These are phyloP conservation scores for Handroanthus guayacan DNA, from an alignment of 257 asterid species.

Conservation along the genomic window DNA sequence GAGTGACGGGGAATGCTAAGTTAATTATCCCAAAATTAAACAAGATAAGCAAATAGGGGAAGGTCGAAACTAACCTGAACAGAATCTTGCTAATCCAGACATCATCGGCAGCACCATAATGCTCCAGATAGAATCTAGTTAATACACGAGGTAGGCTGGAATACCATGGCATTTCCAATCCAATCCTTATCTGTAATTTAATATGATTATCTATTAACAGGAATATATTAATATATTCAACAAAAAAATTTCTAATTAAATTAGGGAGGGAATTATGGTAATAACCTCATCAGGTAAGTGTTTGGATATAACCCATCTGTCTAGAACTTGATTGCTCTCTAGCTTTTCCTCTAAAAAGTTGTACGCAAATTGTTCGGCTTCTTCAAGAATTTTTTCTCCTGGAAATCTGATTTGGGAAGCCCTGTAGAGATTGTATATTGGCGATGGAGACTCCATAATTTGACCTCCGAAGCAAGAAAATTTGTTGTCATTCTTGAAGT, in stretches of 20 bases:
- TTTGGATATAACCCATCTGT: constrained; percentile 61
- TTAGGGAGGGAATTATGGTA: neutral
- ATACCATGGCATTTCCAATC: constrained; percentile 55
- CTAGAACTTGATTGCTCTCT: constrained; percentile 33
- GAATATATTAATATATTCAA: neutral
- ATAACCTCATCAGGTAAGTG: constrained; percentile 57
- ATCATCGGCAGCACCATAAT: constrained; percentile 43
- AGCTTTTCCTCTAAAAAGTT: constrained; percentile 38
- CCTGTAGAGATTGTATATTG: constrained; percentile 52
- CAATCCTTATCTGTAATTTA: constrained; percentile 32
- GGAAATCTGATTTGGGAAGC: constrained; percentile 58
- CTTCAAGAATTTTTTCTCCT: constrained; percentile 59
- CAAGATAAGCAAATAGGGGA: neutral
- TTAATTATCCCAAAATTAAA: no score
- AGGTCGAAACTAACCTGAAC: constrained; percentile 39
- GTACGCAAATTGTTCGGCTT: constrained; percentile 45
- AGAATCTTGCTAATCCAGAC: constrained; percentile 51
- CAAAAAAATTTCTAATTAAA: neutral
- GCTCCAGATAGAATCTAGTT: constrained; percentile 41
- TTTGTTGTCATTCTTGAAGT: constrained; percentile 48
- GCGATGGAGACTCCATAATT: constrained; percentile 47
- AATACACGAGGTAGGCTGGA: constrained; percentile 50
- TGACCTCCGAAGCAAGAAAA: constrained; percentile 55
- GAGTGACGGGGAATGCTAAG: no score
- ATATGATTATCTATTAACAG: neutral